Evolutionary conservation across 352 stramenopile genomes (phyloP), one percentile per base, ranked within the genome.

Genomic region (Nothophytophthora sp.): DNA sequence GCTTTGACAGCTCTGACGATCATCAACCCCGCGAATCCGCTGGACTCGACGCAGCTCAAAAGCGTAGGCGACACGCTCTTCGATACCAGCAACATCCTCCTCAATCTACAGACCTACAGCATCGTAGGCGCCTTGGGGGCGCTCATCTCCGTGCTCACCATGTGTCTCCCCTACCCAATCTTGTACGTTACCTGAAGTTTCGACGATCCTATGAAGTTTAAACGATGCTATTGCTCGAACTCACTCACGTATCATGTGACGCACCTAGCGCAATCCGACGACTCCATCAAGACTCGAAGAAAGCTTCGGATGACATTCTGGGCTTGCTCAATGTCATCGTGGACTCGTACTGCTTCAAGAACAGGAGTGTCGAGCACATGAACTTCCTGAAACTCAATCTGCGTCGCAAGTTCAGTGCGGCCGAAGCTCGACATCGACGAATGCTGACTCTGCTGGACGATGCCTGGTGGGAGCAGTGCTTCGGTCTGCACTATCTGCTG

Each of bases 321-420:
- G 77, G 88, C 4, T 37, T 90, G 19, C 61, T 88, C 24, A 88
- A 90, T 44, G 70, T 90, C 44, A 85, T 91, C 33, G 60, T 91
- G 13, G 81, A 91, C 57, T 81, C 81, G 28, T 91, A 91, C 64
- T 91, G 81, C 39, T 91, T 89, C 67, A 86, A 86, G 50, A 86
- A 82, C 69, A 90, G 88, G 63, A 87, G 88, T 58, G 57, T 86
- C 5, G 76, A 89, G 10, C 66, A 86, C 47, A 86, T 90, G 78
- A 75, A 90, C 23, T 87, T 91, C 25, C 47, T 90, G 3, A 75
- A 72, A n/a, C 41, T 88, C 29, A 79, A 83, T 45, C 56, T 91
- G 11, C 49, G 64, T 3, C 76, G 64, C 35, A 90, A 90, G 47
- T 90, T 92, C 36, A 73, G 87, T n/a, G 57, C 58, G 1, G 61